Evolutionary conservation across 805 yeast genomes (phyloP), one percentile per base, ranked within the genome.

Genomic region (Candida anglica): DNA sequence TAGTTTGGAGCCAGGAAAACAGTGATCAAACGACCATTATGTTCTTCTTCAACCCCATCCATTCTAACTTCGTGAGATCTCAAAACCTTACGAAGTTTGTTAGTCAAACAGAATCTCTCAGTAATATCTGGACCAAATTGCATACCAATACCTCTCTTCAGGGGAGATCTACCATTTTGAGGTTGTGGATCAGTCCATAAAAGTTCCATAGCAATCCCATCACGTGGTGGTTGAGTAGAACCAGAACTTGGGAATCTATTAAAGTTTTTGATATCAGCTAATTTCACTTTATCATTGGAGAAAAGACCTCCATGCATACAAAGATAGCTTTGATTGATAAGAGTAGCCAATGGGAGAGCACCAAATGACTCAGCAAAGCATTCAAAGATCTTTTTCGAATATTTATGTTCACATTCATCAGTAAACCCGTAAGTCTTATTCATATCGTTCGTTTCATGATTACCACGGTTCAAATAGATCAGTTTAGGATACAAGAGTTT

Each of bases 1-100:
- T 91, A 91, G 58, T 93, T 91, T 22, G 99, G 99, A 0, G 99
- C 99, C 58, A 94, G 81, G 59, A 93, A 93, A n/a, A 93, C 95
- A 0, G 99, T 93, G 34, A 88, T 77, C 33, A 93, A 73, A 44
- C 79, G 72, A 9, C 94, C 95, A 38, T 83, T 72, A 52, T 93
- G 99, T 53, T 91, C 97, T 29, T 71, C 70, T 44, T 86, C 87
- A 39, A 82, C 87, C 30, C 99, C 99, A 5, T 73, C 81, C 84
- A 84, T 82, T 53, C 98, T 73, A 6, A 91, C 96, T 61, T 93
- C 98, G 53, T 93, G 99, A 3, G 97, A 87, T 50, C 99, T 73
- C 48, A 93, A 82, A 26, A 93, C 75, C 37, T 86, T 89, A 48
- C 81, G 74, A 40, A 93, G 67, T 20, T 74, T 71, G 58, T 93